Conservation (phyloP, 352 stramenopile genomes). For the Phytophthora syringae region DNA sequence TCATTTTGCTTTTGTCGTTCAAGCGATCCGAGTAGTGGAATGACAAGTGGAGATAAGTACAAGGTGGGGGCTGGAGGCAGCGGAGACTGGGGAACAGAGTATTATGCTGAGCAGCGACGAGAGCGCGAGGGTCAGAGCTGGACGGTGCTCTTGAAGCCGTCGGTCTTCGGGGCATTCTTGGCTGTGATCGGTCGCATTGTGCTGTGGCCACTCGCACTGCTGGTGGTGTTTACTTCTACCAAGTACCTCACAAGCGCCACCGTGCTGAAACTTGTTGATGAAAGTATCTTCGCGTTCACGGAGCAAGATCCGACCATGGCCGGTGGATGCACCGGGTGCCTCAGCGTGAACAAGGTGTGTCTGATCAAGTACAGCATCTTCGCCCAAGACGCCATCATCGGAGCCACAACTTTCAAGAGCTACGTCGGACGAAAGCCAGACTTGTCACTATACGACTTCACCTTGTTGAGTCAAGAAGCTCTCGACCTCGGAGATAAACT, state of each 20-base stretch:
- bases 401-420: slow-evolving; percentile 30
- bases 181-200: slow-evolving; percentile 32
- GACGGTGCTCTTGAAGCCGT: slow-evolving; percentile 25
- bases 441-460: slow-evolving; percentile 36
- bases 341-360: slow-evolving; percentile 26
- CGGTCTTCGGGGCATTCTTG: slow-evolving; percentile 23
- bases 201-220: slow-evolving; percentile 21
- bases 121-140: slow-evolving; percentile 14
- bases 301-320: slow-evolving; percentile 33
- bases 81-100: slow-evolving; percentile 23
- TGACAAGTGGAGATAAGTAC: slow-evolving; percentile 25
- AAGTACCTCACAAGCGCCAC: slow-evolving; percentile 20
- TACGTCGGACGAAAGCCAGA: slow-evolving; percentile 24
- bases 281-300: slow-evolving; percentile 36
- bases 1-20: neutral
- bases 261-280: slow-evolving; percentile 28
- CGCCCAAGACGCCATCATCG: slow-evolving; percentile 26
- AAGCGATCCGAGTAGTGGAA: too few relatives aligned
- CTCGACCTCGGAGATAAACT: slow-evolving; percentile 19
- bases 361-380: slow-evolving; percentile 38
- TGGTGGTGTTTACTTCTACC: slow-evolving; percentile 23
- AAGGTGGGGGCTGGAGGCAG: slow-evolving; percentile 12
- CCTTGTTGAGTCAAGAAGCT: slow-evolving; percentile 11
- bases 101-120: slow-evolving; percentile 22
- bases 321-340: slow-evolving; percentile 26